Conservation (phyloP, 2,329 filamentous ascomycete genomes). For the Colletotrichum camelliae region DNA sequence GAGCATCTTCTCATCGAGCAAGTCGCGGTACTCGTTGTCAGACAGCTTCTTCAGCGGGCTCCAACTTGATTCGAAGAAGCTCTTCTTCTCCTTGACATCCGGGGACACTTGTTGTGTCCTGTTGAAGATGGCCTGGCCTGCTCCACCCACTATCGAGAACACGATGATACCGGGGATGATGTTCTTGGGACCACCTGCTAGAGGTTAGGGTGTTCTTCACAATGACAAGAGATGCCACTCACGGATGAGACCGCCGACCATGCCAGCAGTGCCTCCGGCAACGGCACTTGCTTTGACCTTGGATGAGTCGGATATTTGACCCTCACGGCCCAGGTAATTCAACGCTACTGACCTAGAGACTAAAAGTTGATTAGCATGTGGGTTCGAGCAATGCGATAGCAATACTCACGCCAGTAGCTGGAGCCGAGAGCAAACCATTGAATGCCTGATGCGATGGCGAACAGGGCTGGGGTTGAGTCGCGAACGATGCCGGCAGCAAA, state of each 20-base stretch:
- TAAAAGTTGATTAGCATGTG: slow-evolving; percentile 30
- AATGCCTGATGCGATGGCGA: slow-evolving; percentile 73
- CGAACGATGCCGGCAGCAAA: slow-evolving; percentile 75
- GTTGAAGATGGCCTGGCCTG: slow-evolving; percentile 44
- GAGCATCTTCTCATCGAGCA: slow-evolving; percentile 75
- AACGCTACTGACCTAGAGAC: slow-evolving; percentile 54
- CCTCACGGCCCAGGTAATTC: slow-evolving; percentile 53
- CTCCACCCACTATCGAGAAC: slow-evolving; percentile 49
- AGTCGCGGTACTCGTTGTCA: slow-evolving; percentile 74
- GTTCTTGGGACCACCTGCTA: slow-evolving; percentile 55
- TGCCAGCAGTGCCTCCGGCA: slow-evolving; percentile 72
- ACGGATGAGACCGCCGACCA: slow-evolving; percentile 63
- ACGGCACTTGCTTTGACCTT: slow-evolving; percentile 71
- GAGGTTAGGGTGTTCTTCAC: slow-evolving; percentile 8
- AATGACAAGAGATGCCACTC: slow-evolving; percentile 30
- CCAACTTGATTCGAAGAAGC: slow-evolving; percentile 65
- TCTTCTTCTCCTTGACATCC: slow-evolving; percentile 40
- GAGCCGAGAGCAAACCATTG: slow-evolving; percentile 84
- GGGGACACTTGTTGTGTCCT: slow-evolving; percentile 22
- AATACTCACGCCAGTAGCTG: slow-evolving; percentile 73
- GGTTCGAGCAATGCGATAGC: background rate
- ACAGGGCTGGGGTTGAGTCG: slow-evolving; percentile 70
- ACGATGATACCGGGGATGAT: slow-evolving; percentile 57
- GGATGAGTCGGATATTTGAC: slow-evolving; percentile 61
- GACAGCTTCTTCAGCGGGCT: slow-evolving; percentile 73